phyloP scores from a whole-genome alignment of 768 basidiomycete genomes.

The Tricholoma sp. region DNA sequence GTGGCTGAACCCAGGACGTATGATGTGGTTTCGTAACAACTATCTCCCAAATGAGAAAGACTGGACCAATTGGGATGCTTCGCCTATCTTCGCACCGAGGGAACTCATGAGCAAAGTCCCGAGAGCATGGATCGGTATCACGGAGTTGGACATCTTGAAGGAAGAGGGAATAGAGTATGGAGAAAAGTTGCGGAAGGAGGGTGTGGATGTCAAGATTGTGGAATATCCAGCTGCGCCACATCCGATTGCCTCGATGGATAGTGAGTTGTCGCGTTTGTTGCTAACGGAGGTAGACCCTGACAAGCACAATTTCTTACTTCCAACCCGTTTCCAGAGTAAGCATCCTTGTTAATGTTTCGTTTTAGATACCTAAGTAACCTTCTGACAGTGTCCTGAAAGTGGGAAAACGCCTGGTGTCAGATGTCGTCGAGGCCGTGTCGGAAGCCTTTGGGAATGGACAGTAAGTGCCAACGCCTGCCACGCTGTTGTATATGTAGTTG shows the following conservation, averaged over 20 bases:
- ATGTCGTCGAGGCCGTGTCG: conserved; percentile 7
- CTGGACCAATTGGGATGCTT: conserved; percentile 58
- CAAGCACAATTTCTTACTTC: no score
- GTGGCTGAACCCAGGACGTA: conserved; percentile 56
- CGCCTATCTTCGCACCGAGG: conserved; percentile 60
- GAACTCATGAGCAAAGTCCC: conserved; percentile 45
- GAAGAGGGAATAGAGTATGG: conserved; percentile 63
- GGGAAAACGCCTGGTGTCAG: conserved; percentile 2
- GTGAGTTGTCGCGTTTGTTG: conserved; percentile 26
- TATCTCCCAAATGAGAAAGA: conserved; percentile 66
- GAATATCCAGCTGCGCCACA: conserved; percentile 65
- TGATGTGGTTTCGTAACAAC: conserved; percentile 70
- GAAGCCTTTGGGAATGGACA: neutral
- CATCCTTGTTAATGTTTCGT: neutral
- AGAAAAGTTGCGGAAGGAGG: conserved; percentile 46
- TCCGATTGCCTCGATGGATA: conserved; percentile 72
- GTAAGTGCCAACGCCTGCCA: no score
- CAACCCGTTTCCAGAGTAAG: neutral
- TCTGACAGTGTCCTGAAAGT: neutral
- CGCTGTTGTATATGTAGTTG: no score
- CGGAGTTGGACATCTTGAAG: conserved; percentile 63
- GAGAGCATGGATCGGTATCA: conserved; percentile 56
- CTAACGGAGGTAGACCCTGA: no score
- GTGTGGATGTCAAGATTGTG: conserved; percentile 50
- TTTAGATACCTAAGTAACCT: neutral